phyloP scores from a whole-genome alignment of 2,329 filamentous ascomycete species.

The Colletotrichum karsti region DNA sequence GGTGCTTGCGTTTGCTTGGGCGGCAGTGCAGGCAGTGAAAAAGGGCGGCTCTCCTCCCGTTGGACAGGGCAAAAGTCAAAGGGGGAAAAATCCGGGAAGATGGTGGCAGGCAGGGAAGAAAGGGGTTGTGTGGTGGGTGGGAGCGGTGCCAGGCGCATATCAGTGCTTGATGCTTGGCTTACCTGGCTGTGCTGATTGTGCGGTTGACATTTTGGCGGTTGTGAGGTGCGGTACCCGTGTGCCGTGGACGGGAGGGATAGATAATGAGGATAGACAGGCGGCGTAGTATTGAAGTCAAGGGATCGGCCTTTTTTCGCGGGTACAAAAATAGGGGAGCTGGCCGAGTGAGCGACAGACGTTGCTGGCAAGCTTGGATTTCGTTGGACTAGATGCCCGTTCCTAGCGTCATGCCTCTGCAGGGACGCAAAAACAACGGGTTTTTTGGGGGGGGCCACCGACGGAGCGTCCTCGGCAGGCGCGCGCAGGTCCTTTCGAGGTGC shows the following conservation, averaged over 20 bases:
- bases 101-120: conserved; percentile 29
- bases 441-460: conserved; percentile 14
- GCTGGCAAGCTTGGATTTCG: conserved; percentile 23
- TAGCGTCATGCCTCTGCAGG: conserved; percentile 28
- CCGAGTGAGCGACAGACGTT: conserved; percentile 8
- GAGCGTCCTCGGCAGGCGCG: conserved; percentile 20
- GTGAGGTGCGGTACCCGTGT: conserved; percentile 20
- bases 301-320: conserved; percentile 22
- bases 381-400: conserved; percentile 19
- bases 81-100: conserved; percentile 25
- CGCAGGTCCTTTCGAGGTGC: neutral
- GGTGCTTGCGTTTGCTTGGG: conserved; percentile 28
- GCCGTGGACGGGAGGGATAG: conserved; percentile 15
- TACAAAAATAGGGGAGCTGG: conserved; percentile 17
- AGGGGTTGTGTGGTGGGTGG: conserved; percentile 22
- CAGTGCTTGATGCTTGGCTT: conserved; percentile 28
- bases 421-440: conserved; percentile 22
- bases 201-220: conserved; percentile 30
- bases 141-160: conserved; percentile 22
- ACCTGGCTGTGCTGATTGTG: conserved; percentile 33
- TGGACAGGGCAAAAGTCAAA: conserved; percentile 28
- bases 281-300: conserved; percentile 21
- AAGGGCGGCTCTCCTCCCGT: conserved; percentile 28
- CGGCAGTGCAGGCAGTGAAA: conserved; percentile 27
- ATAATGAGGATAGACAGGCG: conserved; percentile 26